These are phyloP conservation scores for Phytophthora colocasiae DNA, from an alignment of 352 stramenopile genomes.

Conservation along the genomic window DNA sequence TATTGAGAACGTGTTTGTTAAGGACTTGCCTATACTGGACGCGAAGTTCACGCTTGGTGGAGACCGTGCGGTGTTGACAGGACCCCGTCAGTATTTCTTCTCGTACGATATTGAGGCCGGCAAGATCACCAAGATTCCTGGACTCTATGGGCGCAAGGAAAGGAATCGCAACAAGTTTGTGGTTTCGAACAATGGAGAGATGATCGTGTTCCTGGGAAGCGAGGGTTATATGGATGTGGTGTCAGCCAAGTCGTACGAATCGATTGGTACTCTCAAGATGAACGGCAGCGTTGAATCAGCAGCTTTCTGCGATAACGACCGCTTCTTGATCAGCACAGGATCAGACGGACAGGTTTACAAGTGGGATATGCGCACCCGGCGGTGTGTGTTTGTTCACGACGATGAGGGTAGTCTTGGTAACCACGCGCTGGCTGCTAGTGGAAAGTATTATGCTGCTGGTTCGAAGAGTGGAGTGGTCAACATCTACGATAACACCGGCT, in stretches of 20 bases:
- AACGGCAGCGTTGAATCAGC: constrained; percentile 93
- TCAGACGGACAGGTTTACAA: constrained; percentile 97
- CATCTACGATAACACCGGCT: constrained; percentile 91
- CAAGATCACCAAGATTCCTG: constrained; percentile 91
- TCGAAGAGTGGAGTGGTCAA: constrained; percentile 98
- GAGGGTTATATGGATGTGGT: constrained; percentile 96
- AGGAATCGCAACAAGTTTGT: constrained; percentile 93
- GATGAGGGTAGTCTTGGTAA: constrained; percentile 91
- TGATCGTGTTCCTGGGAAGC: constrained; percentile 95
- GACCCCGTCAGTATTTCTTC: constrained; percentile 96
- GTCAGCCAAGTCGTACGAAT: constrained; percentile 93
- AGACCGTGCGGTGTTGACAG: constrained; percentile 90
- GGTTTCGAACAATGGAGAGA: constrained; percentile 88
- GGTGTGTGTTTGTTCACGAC: constrained; percentile 79
- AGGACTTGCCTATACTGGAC: constrained; percentile 90
- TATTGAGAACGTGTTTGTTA: constrained; percentile 90
- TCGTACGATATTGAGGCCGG: constrained; percentile 95
- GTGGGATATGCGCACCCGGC: constrained; percentile 93
- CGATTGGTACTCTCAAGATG: constrained; percentile 96
- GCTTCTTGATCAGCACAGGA: constrained; percentile 94
- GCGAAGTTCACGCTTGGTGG: constrained; percentile 87
- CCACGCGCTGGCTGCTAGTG: constrained; percentile 75
- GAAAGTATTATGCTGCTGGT: constrained; percentile 92
- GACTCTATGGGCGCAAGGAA: constrained; percentile 90
- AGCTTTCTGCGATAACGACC: constrained; percentile 93